A percentile compares a stretch with the other conserved stretches of the same genome.
These are phyloP conservation scores for Naganishia albida DNA, from an alignment of 1,284 basidiomycete genomes.

Conservation along the genomic window DNA sequence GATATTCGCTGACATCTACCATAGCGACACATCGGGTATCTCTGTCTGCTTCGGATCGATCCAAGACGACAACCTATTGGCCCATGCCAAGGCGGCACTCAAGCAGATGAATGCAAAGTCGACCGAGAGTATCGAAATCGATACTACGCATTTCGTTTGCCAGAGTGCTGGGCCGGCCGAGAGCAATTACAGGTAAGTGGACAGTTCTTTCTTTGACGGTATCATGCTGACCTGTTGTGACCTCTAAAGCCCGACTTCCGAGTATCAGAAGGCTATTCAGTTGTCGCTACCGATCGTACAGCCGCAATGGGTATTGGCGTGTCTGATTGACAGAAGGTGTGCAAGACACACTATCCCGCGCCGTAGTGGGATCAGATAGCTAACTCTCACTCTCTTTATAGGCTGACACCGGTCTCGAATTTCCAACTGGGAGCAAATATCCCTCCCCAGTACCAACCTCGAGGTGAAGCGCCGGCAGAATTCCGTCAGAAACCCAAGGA, in stretches of 20 bases:
- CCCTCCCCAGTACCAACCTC: conserved; percentile 17
- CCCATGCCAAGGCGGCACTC: conserved; percentile 74
- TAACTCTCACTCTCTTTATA: conserved; percentile 46
- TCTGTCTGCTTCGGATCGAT: conserved; percentile 88
- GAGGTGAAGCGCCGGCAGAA: conserved; percentile 26
- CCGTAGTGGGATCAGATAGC: conserved; percentile 20
- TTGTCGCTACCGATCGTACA: conserved; percentile 87
- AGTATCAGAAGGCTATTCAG: conserved; percentile 86
- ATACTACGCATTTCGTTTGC: conserved; percentile 94
- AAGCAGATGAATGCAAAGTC: conserved; percentile 80
- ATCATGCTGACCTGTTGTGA: conserved; percentile 19
- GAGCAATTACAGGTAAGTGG: conserved; percentile 54
- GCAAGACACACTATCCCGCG: conserved; percentile 43
- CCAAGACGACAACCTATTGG: conserved; percentile 70
- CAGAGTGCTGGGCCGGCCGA: conserved; percentile 71
- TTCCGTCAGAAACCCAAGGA: conserved; percentile 35
- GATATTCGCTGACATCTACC: neutral
- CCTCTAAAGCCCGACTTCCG: conserved; percentile 64
- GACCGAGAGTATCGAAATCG: conserved; percentile 90
- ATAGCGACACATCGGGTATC: conserved; percentile 83
- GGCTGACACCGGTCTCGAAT: conserved; percentile 85
- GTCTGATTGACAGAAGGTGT: conserved; percentile 75
- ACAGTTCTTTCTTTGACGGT: too few species aligned
- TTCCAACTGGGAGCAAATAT: conserved; percentile 63
- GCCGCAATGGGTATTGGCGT: conserved; percentile 85